Percentiles rank a stretch among this genome's conserved stretches.
Evolutionary conservation across 1,284 basidiomycete genomes (phyloP).

Genomic region (Lentinus polychrous): DNA sequence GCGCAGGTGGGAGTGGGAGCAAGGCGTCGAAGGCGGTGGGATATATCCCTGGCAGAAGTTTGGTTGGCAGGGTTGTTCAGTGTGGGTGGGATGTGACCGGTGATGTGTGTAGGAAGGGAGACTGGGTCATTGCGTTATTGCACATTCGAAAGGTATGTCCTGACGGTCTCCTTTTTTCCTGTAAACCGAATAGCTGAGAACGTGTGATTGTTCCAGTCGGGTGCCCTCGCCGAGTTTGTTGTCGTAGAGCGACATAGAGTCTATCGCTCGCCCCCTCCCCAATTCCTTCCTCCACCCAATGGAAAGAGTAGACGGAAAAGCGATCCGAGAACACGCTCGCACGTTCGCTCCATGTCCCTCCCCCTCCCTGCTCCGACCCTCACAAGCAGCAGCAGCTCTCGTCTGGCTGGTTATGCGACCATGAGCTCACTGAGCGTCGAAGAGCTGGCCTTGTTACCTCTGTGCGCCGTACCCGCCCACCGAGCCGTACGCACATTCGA

Average conservation of each 20-base stretch:
- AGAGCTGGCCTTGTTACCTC: constrained; percentile 72
- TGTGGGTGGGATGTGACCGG: constrained; percentile 73
- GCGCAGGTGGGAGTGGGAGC: constrained; percentile 4
- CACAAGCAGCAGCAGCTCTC: constrained; percentile 6
- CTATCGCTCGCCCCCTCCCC: constrained; percentile 53
- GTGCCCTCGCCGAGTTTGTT: constrained; percentile 79
- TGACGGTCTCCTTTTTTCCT: constrained; percentile 7
- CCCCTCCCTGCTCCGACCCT: constrained; percentile 14
- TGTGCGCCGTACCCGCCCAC: constrained; percentile 71
- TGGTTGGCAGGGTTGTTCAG: constrained; percentile 75
- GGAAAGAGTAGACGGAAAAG: background rate
- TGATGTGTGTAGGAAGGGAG: constrained; percentile 61
- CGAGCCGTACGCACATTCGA: constrained; percentile 63
- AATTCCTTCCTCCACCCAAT: constrained; percentile 18
- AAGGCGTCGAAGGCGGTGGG: constrained; percentile 39
- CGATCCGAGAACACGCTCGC: background rate
- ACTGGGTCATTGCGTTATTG: constrained; percentile 77
- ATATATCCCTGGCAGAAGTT: constrained; percentile 76
- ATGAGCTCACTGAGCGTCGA: constrained; percentile 46
- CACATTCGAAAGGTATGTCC: constrained; percentile 68
- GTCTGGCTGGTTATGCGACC: constrained; percentile 8
- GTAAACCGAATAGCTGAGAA: constrained; percentile 2
- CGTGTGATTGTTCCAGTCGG: constrained; percentile 42
- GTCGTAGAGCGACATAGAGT: constrained; percentile 74
- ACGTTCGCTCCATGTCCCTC: constrained; percentile 14